A percentile compares a stretch with the other conserved stretches of the same genome.
These are phyloP conservation scores for Barnettozyma siamensis DNA, from an alignment of 805 yeast species.

Conservation along the genomic window DNA sequence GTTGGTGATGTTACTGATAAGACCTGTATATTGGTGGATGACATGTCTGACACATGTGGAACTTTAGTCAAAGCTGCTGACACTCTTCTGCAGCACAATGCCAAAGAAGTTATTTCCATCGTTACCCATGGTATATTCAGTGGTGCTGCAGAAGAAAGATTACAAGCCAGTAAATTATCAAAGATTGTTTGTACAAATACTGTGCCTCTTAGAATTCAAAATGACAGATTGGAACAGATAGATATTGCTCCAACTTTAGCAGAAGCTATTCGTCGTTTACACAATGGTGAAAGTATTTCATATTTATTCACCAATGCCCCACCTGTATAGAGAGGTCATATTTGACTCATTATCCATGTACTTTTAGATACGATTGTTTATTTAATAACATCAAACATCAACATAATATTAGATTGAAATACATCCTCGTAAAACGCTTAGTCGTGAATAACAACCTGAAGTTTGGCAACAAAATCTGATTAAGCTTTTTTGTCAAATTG, in stretches of 20 bases:
- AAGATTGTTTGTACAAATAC: slow-evolving; percentile 89
- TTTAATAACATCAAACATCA: too few species aligned
- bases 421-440: too few species aligned
- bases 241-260: slow-evolving; percentile 87
- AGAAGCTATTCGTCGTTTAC: slow-evolving; percentile 89
- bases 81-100: slow-evolving; percentile 72
- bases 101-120: slow-evolving; percentile 81
- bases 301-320: slow-evolving; percentile 75
- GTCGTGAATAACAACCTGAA: too few species aligned
- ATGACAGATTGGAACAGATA: slow-evolving; percentile 61
- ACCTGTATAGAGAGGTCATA: slow-evolving; percentile 6
- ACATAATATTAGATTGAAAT: too few species aligned
- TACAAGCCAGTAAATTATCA: slow-evolving; percentile 60
- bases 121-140: slow-evolving; percentile 95
- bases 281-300: slow-evolving; percentile 93
- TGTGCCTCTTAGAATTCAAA: slow-evolving; percentile 71
- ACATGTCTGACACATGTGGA: slow-evolving; percentile 99
- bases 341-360: too few species aligned
- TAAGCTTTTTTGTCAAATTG: slow-evolving; percentile 12
- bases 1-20: slow-evolving; percentile 90
- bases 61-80: slow-evolving; percentile 94
- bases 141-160: slow-evolving; percentile 71
- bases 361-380: too few species aligned
- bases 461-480: too few species aligned
- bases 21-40: slow-evolving; percentile 84